These are phyloP conservation scores for Bryoerythrophyllum caledonicum DNA, from an alignment of 225 moss, liverwort and hornwort species.

Conservation along the genomic window DNA sequence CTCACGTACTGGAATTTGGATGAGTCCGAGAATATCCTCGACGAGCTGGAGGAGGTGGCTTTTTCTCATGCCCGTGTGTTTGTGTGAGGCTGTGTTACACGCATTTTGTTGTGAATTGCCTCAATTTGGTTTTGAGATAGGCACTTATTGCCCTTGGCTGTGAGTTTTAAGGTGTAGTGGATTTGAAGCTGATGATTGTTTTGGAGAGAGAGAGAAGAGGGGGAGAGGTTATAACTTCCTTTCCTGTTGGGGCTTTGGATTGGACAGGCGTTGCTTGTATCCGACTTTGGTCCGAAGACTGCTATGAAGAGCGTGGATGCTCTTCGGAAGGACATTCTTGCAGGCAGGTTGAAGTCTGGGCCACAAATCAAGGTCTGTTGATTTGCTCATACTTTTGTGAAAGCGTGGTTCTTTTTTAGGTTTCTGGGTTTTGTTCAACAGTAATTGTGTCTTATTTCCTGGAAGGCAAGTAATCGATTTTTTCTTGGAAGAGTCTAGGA, in stretches of 20 bases:
- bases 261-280: conserved; percentile 82
- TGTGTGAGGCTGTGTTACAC: too few species aligned
- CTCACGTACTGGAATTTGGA: conserved; percentile 96
- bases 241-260: conserved; percentile 2
- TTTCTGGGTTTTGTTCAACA: conserved; percentile 16
- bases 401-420: background rate
- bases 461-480: background rate
- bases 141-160: too few species aligned
- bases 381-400: background rate
- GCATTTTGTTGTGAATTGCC: too few species aligned
- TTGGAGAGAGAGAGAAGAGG: too few species aligned
- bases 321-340: conserved; percentile 72
- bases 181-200: too few species aligned
- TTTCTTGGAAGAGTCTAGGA: too few species aligned
- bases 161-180: too few species aligned
- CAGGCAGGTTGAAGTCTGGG: conserved; percentile 78
- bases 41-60: conserved; percentile 94
- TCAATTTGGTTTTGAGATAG: too few species aligned
- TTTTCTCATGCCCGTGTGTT: too few species aligned
- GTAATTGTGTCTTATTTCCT: background rate
- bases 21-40: conserved; percentile 81
- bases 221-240: too few species aligned
- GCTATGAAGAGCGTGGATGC: conserved; percentile 86
- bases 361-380: conserved; percentile 72
- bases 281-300: conserved; percentile 96